These are phyloP conservation scores for Fomitiporia mediterranea DNA, from an alignment of 1,284 basidiomycete genomes.

Conservation along the genomic window DNA sequence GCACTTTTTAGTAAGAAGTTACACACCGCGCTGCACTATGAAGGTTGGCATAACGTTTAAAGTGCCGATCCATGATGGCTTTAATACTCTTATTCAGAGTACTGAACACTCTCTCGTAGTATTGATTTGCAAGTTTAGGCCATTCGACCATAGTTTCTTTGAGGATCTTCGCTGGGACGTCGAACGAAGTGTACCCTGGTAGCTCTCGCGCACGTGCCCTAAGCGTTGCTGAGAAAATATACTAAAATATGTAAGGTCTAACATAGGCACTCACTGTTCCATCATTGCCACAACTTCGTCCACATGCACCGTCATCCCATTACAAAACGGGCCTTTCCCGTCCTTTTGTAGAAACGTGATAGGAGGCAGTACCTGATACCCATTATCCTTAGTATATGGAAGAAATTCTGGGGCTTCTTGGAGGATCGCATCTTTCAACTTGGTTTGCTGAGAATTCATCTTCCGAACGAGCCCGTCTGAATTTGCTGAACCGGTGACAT, in stretches of 20 bases:
- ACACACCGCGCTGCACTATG: constrained; percentile 51
- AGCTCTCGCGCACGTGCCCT: constrained; percentile 67
- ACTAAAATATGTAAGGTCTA: background rate
- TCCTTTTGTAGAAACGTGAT: constrained; percentile 17
- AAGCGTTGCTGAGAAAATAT: background rate
- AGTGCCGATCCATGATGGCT: constrained; percentile 41
- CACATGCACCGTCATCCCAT: constrained; percentile 37
- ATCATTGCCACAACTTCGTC: constrained; percentile 51
- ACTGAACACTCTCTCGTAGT: constrained; percentile 43
- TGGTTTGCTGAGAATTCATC: constrained; percentile 44
- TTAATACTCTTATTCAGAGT: constrained; percentile 39
- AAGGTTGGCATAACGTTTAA: constrained; percentile 46
- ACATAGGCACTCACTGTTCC: constrained; percentile 36
- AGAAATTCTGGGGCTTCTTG: constrained; percentile 47
- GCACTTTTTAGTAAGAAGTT: background rate
- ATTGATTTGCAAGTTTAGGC: constrained; percentile 40
- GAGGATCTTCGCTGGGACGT: constrained; percentile 51
- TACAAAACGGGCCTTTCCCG: background rate
- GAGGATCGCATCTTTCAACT: constrained; percentile 45
- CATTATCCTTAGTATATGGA: constrained; percentile 27
- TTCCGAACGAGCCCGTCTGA: constrained; percentile 48
- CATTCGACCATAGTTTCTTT: constrained; percentile 42
- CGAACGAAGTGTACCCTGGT: constrained; percentile 60
- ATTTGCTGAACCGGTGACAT: constrained; percentile 49
- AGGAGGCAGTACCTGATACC: background rate